Evolutionary conservation across 768 basidiomycete species (phyloP).

Genomic region (Lactarius psammicola): DNA sequence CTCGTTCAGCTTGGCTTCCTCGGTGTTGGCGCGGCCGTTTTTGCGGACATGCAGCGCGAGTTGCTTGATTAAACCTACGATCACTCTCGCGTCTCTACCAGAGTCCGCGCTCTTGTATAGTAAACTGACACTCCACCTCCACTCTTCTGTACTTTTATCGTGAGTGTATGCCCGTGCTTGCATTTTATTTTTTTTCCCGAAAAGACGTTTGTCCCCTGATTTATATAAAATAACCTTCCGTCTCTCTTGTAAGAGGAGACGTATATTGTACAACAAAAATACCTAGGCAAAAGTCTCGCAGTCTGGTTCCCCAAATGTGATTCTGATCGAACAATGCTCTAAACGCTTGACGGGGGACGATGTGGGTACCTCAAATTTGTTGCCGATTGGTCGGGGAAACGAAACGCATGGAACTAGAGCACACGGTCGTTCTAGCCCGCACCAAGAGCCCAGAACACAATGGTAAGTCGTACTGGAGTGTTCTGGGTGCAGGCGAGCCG

Average conservation of each 20-base stretch:
- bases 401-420: not conserved
- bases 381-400: not conserved
- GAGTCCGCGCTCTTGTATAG: slow-evolving; percentile 14
- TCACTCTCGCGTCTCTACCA: not conserved
- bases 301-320: not conserved
- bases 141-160: slow-evolving; percentile 22
- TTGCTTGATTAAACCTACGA: slow-evolving; percentile 47
- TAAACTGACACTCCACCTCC: slow-evolving; percentile 8
- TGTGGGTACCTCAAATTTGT: not conserved
- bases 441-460: too few species aligned
- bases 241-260: slow-evolving; percentile 6
- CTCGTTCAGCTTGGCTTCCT: slow-evolving; percentile 68
- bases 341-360: not conserved
- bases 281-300: not conserved
- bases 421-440: not conserved
- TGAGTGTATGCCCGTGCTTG: slow-evolving; percentile 8
- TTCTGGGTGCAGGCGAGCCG: too few species aligned
- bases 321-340: not conserved
- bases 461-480: not conserved
- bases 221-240: not conserved
- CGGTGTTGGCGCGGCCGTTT: slow-evolving; percentile 75
- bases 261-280: not conserved
- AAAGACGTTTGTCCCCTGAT: not conserved
- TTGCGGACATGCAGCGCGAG: slow-evolving; percentile 76
- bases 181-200: slow-evolving; percentile 3